Percentiles rank a stretch among this genome's conserved stretches.
phyloP scores from a whole-genome alignment of 495 filamentous ascomycete genomes.

The Letharia lupina region DNA sequence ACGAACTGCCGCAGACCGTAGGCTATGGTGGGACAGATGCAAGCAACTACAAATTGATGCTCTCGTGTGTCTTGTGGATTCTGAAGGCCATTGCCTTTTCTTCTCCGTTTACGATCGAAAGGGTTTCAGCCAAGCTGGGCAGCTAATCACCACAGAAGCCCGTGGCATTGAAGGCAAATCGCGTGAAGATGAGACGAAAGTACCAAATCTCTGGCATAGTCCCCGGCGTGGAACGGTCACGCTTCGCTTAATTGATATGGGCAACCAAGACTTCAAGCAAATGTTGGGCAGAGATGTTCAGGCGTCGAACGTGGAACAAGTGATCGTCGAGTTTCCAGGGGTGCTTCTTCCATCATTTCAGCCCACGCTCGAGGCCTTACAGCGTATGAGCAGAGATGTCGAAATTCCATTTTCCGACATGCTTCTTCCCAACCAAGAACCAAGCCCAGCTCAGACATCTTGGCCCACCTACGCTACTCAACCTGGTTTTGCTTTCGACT shows the following conservation, averaged over 20 bases:
- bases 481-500: slow-evolving; percentile 46
- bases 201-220: slow-evolving; percentile 39
- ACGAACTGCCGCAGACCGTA: not conserved
- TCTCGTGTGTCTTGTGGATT: slow-evolving; percentile 49
- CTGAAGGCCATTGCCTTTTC: slow-evolving; percentile 43
- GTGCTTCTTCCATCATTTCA: slow-evolving; percentile 60
- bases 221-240: slow-evolving; percentile 22
- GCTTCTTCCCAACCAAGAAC: slow-evolving; percentile 33
- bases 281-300: too few species aligned
- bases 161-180: slow-evolving; percentile 35
- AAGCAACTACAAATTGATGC: slow-evolving; percentile 51
- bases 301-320: slow-evolving; percentile 14
- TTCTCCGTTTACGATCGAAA: slow-evolving; percentile 38
- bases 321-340: slow-evolving; percentile 62
- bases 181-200: slow-evolving; percentile 17
- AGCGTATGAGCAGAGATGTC: slow-evolving; percentile 43
- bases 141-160: too few species aligned
- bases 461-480: slow-evolving; percentile 47
- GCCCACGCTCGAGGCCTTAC: slow-evolving; percentile 54
- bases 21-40: slow-evolving; percentile 50
- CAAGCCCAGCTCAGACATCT: slow-evolving; percentile 23
- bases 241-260: slow-evolving; percentile 34
- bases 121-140: too few species aligned
- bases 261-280: too few species aligned
- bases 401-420: slow-evolving; percentile 54